phyloP scores from a whole-genome alignment of 129 eudicot genomes.

The Artemisia tridentata region DNA sequence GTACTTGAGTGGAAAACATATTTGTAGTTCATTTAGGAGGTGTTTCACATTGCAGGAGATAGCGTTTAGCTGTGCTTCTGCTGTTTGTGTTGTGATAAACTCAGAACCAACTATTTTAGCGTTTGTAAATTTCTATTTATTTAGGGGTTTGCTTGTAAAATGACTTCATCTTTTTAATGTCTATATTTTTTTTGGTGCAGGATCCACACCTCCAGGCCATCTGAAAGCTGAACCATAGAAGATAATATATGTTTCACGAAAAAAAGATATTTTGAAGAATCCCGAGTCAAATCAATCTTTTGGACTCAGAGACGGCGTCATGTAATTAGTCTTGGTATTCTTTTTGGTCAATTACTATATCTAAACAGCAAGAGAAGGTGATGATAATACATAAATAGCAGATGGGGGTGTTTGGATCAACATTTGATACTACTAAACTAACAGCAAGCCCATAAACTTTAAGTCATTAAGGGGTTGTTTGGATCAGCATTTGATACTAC shows the following conservation, averaged over 20 bases:
- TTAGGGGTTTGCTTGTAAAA: neutral
- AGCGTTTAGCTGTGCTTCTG: too few species aligned
- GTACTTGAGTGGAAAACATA: slow-evolving; percentile 29
- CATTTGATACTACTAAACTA: too few species aligned
- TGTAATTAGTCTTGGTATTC: slow-evolving; percentile 26
- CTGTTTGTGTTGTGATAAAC: too few species aligned
- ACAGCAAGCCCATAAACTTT: too few species aligned
- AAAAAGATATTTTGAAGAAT: slow-evolving; percentile 15
- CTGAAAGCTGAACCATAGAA: slow-evolving; percentile 67
- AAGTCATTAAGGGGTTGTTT: too few species aligned
- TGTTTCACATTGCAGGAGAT: too few species aligned
- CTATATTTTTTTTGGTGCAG: slow-evolving; percentile 35
- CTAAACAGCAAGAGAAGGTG: slow-evolving; percentile 29
- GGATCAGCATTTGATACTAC: too few species aligned
- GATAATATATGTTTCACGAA: slow-evolving; percentile 9
- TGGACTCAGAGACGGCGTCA: slow-evolving; percentile 17
- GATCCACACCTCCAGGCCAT: slow-evolving; percentile 46
- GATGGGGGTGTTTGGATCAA: too few species aligned
- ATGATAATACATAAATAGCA: slow-evolving; percentile 17
- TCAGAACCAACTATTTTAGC: too few species aligned
- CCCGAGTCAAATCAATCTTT: slow-evolving; percentile 26
- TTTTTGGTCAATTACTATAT: slow-evolving; percentile 27
- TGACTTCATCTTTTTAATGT: neutral
- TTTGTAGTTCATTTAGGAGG: neutral
- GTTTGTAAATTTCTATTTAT: too few species aligned